phyloP scores from a whole-genome alignment of 2,329 filamentous ascomycete genomes.

The Graphium sp. region DNA sequence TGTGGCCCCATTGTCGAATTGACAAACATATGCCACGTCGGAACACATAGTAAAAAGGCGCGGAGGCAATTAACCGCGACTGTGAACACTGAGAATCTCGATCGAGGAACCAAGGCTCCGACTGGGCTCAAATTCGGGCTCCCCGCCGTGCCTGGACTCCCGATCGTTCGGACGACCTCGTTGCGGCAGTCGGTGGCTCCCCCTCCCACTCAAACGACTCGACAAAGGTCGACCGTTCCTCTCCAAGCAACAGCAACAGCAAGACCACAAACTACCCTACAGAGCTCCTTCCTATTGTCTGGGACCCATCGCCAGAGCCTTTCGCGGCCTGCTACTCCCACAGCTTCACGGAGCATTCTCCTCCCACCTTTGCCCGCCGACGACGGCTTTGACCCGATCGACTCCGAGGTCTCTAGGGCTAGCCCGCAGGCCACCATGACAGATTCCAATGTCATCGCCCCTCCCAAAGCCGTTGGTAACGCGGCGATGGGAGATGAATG shows the following conservation, averaged over 20 bases:
- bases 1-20: conserved; percentile 25
- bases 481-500: conserved; percentile 1
- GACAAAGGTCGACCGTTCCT: too few species aligned
- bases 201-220: not conserved
- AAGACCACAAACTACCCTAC: too few species aligned
- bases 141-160: not conserved
- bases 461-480: conserved; percentile 7
- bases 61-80: conserved; percentile 3
- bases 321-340: too few species aligned
- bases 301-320: too few species aligned
- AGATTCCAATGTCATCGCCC: too few species aligned
- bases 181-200: conserved; percentile 2
- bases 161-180: conserved; percentile 2
- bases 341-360: too few species aligned
- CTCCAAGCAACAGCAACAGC: too few species aligned
- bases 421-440: conserved; percentile 5
- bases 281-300: too few species aligned
- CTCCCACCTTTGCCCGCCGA: conserved; percentile 1
- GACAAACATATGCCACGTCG: conserved; percentile 16
- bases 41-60: conserved; percentile 11
- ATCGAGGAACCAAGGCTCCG: not conserved
- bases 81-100: not conserved
- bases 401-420: not conserved
- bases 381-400: not conserved
- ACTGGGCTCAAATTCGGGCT: not conserved